Conservation (phyloP, 495 filamentous ascomycete species). For the Aspergillus haitiensis region DNA sequence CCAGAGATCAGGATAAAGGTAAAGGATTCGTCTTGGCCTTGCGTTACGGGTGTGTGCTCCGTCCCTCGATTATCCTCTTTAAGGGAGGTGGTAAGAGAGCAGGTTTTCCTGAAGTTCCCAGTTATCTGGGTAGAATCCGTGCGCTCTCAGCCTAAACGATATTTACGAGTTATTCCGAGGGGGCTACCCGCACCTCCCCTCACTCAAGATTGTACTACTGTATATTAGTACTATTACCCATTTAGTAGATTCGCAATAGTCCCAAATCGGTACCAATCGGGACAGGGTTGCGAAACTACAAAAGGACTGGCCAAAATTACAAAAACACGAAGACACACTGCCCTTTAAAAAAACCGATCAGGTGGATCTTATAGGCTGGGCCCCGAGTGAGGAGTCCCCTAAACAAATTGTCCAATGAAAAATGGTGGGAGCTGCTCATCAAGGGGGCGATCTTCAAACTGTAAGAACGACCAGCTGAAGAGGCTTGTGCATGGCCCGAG, state of each 20-base stretch:
- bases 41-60: not conserved
- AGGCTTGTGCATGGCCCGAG: conserved; percentile 20
- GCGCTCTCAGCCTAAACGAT: conserved; percentile 5
- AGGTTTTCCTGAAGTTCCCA: conserved; percentile 3
- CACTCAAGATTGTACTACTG: no score
- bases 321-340: not conserved
- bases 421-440: conserved; percentile 5
- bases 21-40: not conserved
- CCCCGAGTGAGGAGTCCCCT: conserved; percentile 17
- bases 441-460: conserved; percentile 14
- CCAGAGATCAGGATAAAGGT: not conserved
- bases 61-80: not conserved
- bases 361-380: conserved; percentile 21
- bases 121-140: conserved; percentile 15
- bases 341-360: conserved; percentile 6
- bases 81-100: not conserved
- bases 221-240: not conserved
- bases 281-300: not conserved
- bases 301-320: not conserved
- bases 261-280: not conserved
- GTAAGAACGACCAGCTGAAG: conserved; percentile 12
- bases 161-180: not conserved
- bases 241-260: not conserved
- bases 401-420: conserved; percentile 13
- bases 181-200: no score